Evolutionary conservation across 2,329 filamentous ascomycete genomes (phyloP).

Genomic region (Trichoderma arundinaceum): DNA sequence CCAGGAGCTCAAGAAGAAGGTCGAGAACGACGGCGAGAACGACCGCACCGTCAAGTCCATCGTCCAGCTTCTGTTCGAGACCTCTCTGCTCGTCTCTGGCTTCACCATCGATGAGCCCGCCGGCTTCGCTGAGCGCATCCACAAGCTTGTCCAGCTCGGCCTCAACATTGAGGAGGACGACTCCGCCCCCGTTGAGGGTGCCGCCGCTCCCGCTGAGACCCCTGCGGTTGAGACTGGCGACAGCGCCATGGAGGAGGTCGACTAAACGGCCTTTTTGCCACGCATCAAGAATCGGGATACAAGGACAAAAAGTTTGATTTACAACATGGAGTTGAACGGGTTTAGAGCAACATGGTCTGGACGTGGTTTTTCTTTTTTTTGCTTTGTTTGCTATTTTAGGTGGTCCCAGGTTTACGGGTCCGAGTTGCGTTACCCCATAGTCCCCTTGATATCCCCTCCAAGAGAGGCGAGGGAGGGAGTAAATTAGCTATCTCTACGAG

Average conservation of each 20-base stretch:
- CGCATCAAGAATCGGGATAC: constrained; percentile 45
- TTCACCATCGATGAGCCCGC: constrained; percentile 99
- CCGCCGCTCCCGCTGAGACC: constrained; percentile 63
- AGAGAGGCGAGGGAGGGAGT: constrained; percentile 43
- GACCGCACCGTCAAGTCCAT: constrained; percentile 99
- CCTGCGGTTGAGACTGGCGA: constrained; percentile 70
- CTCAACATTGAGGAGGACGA: constrained; percentile 97
- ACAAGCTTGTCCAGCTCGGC: constrained; percentile 98
- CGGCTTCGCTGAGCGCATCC: constrained; percentile 97
- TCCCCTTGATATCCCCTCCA: constrained; percentile 39
- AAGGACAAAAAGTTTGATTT: constrained; percentile 45
- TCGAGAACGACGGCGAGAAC: constrained; percentile 95
- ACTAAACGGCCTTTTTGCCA: constrained; percentile 63
- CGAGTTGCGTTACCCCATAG: constrained; percentile 44
- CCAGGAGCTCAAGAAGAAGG: constrained; percentile 99
- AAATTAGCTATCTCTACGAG: constrained; percentile 50
- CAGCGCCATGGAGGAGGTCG: constrained; percentile 99
- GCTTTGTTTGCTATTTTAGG: constrained; percentile 39
- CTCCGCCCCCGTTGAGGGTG: constrained; percentile 66
- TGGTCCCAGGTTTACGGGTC: constrained; percentile 37
- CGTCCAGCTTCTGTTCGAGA: constrained; percentile 98
- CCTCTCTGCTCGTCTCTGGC: constrained; percentile 94
- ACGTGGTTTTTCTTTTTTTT: constrained; percentile 41
- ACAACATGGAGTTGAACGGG: constrained; percentile 51
- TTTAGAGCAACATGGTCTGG: constrained; percentile 44